Conservation (phyloP, 805 yeast genomes). For the Yamadazyma kitorensis region DNA sequence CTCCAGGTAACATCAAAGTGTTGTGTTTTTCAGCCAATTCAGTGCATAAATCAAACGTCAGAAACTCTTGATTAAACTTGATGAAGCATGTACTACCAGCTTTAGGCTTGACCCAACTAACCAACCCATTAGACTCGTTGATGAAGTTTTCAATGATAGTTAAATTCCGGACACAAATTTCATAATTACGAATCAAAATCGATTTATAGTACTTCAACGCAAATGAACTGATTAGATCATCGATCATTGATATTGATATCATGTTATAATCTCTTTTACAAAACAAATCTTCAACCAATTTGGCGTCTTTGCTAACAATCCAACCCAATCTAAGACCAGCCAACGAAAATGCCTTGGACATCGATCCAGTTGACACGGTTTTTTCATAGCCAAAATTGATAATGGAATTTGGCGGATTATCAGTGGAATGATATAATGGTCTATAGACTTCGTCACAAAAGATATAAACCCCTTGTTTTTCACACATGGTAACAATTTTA, state of each 20-base stretch:
- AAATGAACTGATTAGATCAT: constrained; percentile 44
- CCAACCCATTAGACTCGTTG: constrained; percentile 23
- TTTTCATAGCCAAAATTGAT: constrained; percentile 39
- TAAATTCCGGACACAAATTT: constrained; percentile 39
- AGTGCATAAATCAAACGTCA: constrained; percentile 30
- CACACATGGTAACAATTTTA: constrained; percentile 38
- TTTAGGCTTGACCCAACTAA: constrained; percentile 41
- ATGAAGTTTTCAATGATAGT: constrained; percentile 32
- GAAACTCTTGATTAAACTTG: constrained; percentile 17
- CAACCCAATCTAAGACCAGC: constrained; percentile 57
- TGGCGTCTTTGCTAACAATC: constrained; percentile 38
- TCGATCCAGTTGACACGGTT: constrained; percentile 47
- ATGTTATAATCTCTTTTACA: constrained; percentile 49
- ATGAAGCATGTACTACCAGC: constrained; percentile 48
- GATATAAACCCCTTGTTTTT: constrained; percentile 28
- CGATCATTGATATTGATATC: constrained; percentile 46
- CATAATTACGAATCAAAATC: constrained; percentile 38
- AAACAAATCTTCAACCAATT: constrained; percentile 28
- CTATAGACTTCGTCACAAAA: constrained; percentile 55
- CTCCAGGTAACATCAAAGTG: constrained; percentile 49
- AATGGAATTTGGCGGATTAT: constrained; percentile 33
- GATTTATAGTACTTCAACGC: constrained; percentile 33
- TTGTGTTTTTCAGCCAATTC: constrained; percentile 33
- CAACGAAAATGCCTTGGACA: constrained; percentile 52
- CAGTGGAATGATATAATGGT: constrained; percentile 45